These are phyloP conservation scores for Rhododendron vialii DNA, from an alignment of 148 eudicot species.

Conservation along the genomic window DNA sequence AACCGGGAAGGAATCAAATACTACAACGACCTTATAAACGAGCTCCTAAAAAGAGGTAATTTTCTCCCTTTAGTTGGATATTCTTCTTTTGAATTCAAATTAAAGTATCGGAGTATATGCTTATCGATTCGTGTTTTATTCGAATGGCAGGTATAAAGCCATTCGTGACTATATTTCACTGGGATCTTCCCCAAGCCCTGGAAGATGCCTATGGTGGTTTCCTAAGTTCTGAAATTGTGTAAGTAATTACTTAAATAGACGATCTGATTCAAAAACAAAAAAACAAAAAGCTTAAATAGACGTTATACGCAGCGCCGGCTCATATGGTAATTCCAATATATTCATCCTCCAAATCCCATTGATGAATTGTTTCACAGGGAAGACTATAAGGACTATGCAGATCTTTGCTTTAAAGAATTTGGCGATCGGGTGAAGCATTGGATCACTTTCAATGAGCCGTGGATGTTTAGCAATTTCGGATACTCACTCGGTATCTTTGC, in stretches of 20 bases:
- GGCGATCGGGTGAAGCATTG: constrained; percentile 55
- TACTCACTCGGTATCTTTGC: constrained; percentile 24
- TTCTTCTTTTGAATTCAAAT: not conserved
- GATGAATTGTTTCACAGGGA: constrained; percentile 22
- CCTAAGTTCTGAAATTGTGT: constrained; percentile 32
- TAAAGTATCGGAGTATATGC: not conserved
- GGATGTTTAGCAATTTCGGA: constrained; percentile 9
- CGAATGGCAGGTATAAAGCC: constrained; percentile 33
- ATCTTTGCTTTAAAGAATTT: constrained; percentile 41
- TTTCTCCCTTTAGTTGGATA: not conserved
- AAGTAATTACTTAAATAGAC: constrained; percentile 10
- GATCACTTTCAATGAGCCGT: constrained; percentile 59
- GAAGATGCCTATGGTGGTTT: constrained; percentile 54
- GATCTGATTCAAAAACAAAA: not conserved
- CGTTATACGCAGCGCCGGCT: too few species aligned
- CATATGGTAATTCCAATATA: too few species aligned
- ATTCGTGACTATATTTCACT: constrained; percentile 43
- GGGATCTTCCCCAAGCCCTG: constrained; percentile 43
- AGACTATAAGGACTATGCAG: constrained; percentile 44
- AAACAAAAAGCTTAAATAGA: not conserved
- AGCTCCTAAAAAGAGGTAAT: constrained; percentile 2
- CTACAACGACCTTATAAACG: constrained; percentile 9
- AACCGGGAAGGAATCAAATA: constrained; percentile 6
- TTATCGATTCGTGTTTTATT: not conserved
- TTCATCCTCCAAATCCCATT: too few species aligned